Percentiles rank a stretch among this genome's conserved stretches.
These are phyloP conservation scores for Bondarzewia mesenterica DNA, from an alignment of 1,284 basidiomycete species.

Conservation along the genomic window DNA sequence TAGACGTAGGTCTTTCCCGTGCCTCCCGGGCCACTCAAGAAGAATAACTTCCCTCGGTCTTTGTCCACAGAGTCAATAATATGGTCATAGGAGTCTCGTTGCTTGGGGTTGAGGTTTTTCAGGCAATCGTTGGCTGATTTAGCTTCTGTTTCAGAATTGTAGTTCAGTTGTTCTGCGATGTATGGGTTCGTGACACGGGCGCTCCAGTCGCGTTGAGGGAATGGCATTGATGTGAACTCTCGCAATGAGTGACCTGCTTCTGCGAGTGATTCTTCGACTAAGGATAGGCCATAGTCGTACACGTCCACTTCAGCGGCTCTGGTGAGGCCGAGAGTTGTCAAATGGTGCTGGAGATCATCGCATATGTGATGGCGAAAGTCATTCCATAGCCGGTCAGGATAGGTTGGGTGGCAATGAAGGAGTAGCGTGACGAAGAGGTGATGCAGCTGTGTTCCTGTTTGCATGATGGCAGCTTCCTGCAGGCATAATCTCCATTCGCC, in stretches of 20 bases:
- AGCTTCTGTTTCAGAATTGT: conserved; percentile 17
- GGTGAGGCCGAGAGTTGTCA: conserved; percentile 8
- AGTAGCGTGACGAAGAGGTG: conserved; percentile 34
- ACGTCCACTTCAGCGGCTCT: conserved; percentile 23
- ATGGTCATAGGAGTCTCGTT: conserved; percentile 23
- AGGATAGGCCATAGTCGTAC: conserved; percentile 33
- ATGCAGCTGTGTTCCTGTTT: conserved; percentile 28
- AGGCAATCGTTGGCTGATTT: conserved; percentile 7
- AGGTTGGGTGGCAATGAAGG: conserved; percentile 21
- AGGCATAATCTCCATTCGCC: conserved; percentile 34
- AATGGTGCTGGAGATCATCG: conserved; percentile 26
- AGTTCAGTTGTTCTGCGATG: conserved; percentile 30
- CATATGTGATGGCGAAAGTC: conserved; percentile 27
- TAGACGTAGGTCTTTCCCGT: conserved; percentile 47
- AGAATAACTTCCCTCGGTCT: conserved; percentile 25
- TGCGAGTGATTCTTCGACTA: conserved; percentile 23
- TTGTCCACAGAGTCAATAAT: conserved; percentile 25
- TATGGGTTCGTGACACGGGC: conserved; percentile 20
- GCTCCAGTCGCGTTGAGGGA: conserved; percentile 20
- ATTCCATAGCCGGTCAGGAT: conserved; percentile 29
- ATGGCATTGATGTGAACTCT: conserved; percentile 26
- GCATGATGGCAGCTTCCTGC: conserved; percentile 31
- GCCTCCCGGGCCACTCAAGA: conserved; percentile 37
- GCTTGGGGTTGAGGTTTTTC: conserved; percentile 28
- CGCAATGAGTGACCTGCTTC: conserved; percentile 16